Percentiles rank a stretch among this genome's conserved stretches.
These are phyloP conservation scores for Pseudophaeomoniella oleicola DNA, from an alignment of 2,329 filamentous ascomycete species.

Conservation along the genomic window DNA sequence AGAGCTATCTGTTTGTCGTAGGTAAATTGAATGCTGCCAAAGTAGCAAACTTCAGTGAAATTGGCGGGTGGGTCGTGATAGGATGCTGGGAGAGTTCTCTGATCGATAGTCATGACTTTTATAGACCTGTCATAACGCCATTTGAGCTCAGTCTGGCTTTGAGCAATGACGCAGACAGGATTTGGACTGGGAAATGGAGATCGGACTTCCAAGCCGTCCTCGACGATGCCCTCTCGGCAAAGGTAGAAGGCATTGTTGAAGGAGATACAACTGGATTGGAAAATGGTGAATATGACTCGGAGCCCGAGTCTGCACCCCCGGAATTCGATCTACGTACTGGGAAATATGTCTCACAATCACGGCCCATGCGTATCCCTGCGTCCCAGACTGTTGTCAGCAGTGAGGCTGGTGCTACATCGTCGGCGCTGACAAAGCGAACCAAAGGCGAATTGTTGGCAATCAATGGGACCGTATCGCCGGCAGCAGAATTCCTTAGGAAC, in stretches of 20 bases:
- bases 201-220: conserved; percentile 66
- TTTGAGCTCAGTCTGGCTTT: conserved; percentile 78
- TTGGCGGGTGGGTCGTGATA: conserved; percentile 93
- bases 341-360: conserved; percentile 59
- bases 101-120: conserved; percentile 80
- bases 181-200: conserved; percentile 83
- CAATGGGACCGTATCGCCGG: conserved; percentile 78
- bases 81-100: conserved; percentile 96
- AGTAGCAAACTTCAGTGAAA: conserved; percentile 87
- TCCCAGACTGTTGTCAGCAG: neutral
- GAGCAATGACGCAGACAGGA: conserved; percentile 55
- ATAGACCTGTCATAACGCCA: conserved; percentile 80
- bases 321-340: conserved; percentile 89
- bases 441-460: conserved; percentile 65
- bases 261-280: conserved; percentile 20
- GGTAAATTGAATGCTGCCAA: conserved; percentile 94
- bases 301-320: conserved; percentile 55
- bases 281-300: conserved; percentile 53
- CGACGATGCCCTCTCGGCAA: conserved; percentile 15
- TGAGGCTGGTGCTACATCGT: conserved; percentile 16
- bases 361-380: conserved; percentile 26
- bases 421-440: conserved; percentile 46
- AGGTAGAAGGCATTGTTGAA: conserved; percentile 8
- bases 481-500: conserved; percentile 70
- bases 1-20: conserved; percentile 90